A percentile compares a stretch with the other conserved stretches of the same genome.
phyloP scores from a whole-genome alignment of 208 protist species.

The Phytomonas sp. region DNA sequence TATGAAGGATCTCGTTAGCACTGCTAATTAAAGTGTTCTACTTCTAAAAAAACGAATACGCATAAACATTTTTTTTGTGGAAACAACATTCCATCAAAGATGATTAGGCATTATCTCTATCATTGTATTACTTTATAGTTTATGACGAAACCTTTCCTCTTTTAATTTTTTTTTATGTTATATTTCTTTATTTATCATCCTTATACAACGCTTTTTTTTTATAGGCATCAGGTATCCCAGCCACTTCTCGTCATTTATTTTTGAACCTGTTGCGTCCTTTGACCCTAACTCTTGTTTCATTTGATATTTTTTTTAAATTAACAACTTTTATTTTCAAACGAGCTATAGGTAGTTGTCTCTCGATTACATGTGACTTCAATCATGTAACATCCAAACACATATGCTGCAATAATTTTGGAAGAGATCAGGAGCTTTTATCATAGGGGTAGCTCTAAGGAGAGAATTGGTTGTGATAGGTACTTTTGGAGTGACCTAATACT shows the following conservation, averaged over 20 bases:
- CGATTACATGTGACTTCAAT: background rate
- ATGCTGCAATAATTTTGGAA: background rate
- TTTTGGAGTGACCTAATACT: background rate
- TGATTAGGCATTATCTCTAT: background rate
- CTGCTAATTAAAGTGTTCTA: background rate
- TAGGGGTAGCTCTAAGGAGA: background rate
- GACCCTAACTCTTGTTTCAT: background rate
- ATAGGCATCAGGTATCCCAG: background rate
- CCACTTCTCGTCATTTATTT: conserved; percentile 4
- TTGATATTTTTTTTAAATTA: background rate
- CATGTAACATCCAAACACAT: background rate
- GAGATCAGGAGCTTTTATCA: background rate
- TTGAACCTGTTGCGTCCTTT: background rate
- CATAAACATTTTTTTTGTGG: background rate
- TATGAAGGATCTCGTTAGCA: background rate
- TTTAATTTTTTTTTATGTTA: conserved; percentile 8
- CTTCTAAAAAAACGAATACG: too few species aligned
- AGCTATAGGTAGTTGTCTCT: background rate
- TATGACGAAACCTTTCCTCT: background rate
- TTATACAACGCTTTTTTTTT: background rate
- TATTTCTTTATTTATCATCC: background rate
- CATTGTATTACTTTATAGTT: background rate
- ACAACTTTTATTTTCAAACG: background rate
- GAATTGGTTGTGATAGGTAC: background rate
- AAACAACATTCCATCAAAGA: background rate